Evolutionary conservation across 176 grass and related monocot genomes (phyloP).

Genomic region (Oryza meyeriana): DNA sequence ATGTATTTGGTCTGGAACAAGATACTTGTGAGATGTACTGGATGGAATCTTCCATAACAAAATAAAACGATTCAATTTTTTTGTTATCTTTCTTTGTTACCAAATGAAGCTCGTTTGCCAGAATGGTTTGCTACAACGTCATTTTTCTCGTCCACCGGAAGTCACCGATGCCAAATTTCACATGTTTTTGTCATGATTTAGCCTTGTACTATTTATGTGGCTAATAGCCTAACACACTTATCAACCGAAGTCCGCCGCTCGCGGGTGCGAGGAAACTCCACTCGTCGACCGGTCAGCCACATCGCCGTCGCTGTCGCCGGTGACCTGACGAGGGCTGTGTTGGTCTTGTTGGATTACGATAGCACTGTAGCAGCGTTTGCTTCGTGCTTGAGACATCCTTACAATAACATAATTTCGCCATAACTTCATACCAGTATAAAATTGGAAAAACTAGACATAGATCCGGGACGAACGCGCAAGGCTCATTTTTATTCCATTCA

Average conservation of each 20-base stretch:
- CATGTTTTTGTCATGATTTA: too few species aligned
- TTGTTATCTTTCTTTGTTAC: neutral
- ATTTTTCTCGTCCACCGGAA: neutral
- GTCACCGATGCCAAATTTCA: too few species aligned
- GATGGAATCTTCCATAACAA: conserved; percentile 4
- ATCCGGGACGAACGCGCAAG: neutral
- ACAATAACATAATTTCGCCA: too few species aligned
- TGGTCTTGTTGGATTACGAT: too few species aligned
- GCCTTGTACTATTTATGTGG: too few species aligned
- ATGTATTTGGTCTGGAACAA: conserved; percentile 11
- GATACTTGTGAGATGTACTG: conserved; percentile 26
- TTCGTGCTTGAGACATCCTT: neutral
- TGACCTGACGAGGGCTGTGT: neutral
- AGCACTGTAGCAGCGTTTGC: neutral
- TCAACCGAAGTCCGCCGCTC: neutral
- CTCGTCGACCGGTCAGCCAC: neutral
- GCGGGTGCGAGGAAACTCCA: neutral
- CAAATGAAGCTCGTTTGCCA: neutral
- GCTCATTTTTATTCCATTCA: neutral
- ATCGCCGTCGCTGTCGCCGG: neutral
- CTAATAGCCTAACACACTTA: too few species aligned
- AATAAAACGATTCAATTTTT: conserved; percentile 26
- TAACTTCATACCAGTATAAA: too few species aligned
- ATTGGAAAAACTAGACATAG: neutral
- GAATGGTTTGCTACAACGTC: neutral